phyloP scores from a whole-genome alignment of 495 filamentous ascomycete genomes.

The Durotheca rogersii region DNA sequence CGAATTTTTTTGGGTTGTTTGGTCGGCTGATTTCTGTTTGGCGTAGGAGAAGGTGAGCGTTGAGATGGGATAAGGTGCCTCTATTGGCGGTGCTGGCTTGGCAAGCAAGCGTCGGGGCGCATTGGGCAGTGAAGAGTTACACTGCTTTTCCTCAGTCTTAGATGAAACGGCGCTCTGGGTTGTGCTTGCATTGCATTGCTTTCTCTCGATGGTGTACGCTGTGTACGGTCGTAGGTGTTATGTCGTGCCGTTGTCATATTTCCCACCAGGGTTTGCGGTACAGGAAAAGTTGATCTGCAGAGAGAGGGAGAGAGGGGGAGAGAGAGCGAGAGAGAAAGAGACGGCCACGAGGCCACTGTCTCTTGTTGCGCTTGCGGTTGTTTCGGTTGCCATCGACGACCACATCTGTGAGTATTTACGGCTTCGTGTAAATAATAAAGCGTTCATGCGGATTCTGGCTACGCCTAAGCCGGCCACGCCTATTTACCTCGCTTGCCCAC shows the following conservation, averaged over 20 bases:
- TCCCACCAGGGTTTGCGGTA: conserved; percentile 19
- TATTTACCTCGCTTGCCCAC: conserved; percentile 3
- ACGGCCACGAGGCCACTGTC: conserved; percentile 19
- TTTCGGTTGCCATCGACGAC: conserved; percentile 17
- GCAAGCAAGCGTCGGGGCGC: conserved; percentile 25
- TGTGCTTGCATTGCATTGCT: conserved; percentile 29
- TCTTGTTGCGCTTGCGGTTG: conserved; percentile 16
- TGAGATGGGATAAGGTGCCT: conserved; percentile 21
- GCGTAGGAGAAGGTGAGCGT: conserved; percentile 23
- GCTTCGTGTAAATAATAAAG: conserved; percentile 23
- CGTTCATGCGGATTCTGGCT: conserved; percentile 14
- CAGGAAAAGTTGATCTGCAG: conserved; percentile 23
- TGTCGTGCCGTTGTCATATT: conserved; percentile 12
- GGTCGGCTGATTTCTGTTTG: conserved; percentile 24
- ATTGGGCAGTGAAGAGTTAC: conserved; percentile 34
- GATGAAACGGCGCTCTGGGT: conserved; percentile 31
- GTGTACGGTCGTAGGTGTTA: conserved; percentile 26
- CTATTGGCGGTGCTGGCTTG: conserved; percentile 30
- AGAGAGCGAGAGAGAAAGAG: too few relatives aligned
- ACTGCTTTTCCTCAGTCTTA: conserved; percentile 24
- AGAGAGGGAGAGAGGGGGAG: background rate
- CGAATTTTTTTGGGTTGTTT: conserved; percentile 15
- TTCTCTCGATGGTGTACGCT: conserved; percentile 27
- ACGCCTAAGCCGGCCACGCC: conserved; percentile 18
- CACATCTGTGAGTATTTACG: conserved; percentile 27